A percentile compares a stretch with the other conserved stretches of the same genome.
Evolutionary conservation across 371 early-diverging fungal genomes (phyloP).

Genomic region (Syncephalastrum racemosum): DNA sequence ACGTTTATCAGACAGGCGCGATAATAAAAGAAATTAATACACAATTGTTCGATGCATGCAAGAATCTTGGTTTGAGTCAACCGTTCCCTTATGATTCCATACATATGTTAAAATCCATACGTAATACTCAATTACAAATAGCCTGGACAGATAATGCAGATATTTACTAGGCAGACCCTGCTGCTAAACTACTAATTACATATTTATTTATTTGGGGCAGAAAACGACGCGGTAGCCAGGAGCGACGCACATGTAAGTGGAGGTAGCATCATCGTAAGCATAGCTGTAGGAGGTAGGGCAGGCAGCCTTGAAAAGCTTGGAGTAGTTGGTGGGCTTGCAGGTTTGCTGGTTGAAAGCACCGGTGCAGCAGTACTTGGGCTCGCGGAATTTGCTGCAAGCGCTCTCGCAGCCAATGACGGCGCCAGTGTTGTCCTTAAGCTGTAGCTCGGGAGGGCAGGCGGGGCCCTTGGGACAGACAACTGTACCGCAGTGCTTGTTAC

Average conservation of each 20-base stretch:
- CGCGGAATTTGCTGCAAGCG: slow-evolving; percentile 32
- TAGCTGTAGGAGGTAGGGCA: slow-evolving; percentile 46
- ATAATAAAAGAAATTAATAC: too few species aligned
- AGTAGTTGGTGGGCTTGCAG: slow-evolving; percentile 29
- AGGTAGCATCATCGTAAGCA: slow-evolving; percentile 51
- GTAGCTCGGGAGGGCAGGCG: slow-evolving; percentile 26
- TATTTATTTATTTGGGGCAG: slow-evolving; percentile 28
- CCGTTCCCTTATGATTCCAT: too few species aligned
- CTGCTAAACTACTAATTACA: too few species aligned
- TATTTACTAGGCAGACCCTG: too few species aligned
- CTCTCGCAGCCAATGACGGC: slow-evolving; percentile 35
- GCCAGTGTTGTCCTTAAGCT: slow-evolving; percentile 25
- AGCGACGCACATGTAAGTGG: slow-evolving; percentile 40
- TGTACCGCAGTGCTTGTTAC: slow-evolving; percentile 29
- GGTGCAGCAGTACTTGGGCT: slow-evolving; percentile 33
- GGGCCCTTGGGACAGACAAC: slow-evolving; percentile 30
- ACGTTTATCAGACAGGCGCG: too few species aligned
- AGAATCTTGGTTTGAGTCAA: too few species aligned
- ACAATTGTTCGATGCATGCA: too few species aligned
- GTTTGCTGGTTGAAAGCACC: slow-evolving; percentile 20
- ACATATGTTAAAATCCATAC: neutral
- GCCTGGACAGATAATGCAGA: too few species aligned
- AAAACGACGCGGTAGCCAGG: slow-evolving; percentile 43
- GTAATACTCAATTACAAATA: too few species aligned
- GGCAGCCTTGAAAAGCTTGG: slow-evolving; percentile 22